These are phyloP conservation scores for Monosporascus sp. DNA, from an alignment of 2,329 filamentous ascomycete genomes.

Conservation along the genomic window DNA sequence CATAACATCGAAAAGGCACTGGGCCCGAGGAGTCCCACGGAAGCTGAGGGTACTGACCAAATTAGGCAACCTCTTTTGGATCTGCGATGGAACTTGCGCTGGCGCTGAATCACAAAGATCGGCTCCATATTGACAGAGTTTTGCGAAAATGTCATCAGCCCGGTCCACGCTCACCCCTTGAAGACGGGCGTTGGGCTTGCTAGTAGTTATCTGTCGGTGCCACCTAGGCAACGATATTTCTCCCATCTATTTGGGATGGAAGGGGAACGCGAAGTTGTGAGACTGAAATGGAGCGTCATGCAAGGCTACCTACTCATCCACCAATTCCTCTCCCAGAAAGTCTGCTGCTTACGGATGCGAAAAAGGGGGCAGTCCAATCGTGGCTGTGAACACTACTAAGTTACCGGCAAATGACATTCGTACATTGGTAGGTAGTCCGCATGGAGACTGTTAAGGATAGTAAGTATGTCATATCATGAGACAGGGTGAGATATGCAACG, in stretches of 20 bases:
- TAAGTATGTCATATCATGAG: too few species aligned
- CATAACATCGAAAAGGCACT: neutral
- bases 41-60: constrained; percentile 6
- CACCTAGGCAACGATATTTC: neutral
- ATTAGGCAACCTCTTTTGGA: constrained; percentile 25
- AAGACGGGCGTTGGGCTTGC: neutral
- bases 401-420: too few species aligned
- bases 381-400: too few species aligned
- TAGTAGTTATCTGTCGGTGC: neutral
- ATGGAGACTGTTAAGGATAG: too few species aligned
- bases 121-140: constrained; percentile 13
- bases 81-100: constrained; percentile 28
- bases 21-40: neutral
- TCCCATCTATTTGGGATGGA: neutral
- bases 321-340: too few species aligned
- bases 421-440: too few species aligned
- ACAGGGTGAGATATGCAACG: too few species aligned
- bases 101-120: constrained; percentile 17
- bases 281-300: too few species aligned
- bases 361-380: too few species aligned
- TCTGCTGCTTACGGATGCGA: too few species aligned
- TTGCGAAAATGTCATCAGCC: constrained; percentile 1
- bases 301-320: too few species aligned
- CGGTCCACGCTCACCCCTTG: constrained; percentile 1
- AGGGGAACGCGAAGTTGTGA: neutral